Percentiles rank a stretch among this genome's conserved stretches.
Conservation (phyloP, 257 asterid genomes). For the Primulina eburnea region DNA sequence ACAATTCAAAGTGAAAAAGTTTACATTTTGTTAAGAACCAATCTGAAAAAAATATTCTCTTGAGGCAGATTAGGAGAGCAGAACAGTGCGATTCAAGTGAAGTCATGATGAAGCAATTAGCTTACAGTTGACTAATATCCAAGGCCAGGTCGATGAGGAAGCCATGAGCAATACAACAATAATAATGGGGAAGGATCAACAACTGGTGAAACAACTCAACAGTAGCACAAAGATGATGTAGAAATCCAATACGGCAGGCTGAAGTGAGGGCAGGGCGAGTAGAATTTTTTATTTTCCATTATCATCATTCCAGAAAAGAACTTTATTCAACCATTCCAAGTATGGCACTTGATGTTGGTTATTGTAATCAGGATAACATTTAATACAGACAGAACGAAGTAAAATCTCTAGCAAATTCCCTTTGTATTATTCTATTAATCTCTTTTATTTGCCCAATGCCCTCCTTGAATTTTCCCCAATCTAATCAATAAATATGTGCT, state of each 20-base stretch:
- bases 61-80: neutral
- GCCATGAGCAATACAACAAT: neutral
- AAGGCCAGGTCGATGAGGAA: neutral
- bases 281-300: neutral
- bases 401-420: neutral
- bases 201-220: neutral
- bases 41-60: neutral
- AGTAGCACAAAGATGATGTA: too few relatives aligned
- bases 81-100: neutral
- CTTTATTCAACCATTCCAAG: neutral
- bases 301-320: too few relatives aligned
- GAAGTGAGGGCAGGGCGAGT: neutral
- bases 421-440: neutral
- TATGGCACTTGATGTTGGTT: neutral
- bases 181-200: too few relatives aligned
- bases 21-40: neutral
- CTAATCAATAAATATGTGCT: neutral
- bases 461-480: neutral
- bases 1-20: neutral
- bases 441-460: neutral
- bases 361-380: neutral
- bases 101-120: neutral
- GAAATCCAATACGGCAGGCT: neutral
- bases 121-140: neutral
- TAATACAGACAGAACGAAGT: neutral